phyloP scores from a whole-genome alignment of 345 rosid genomes.

The Arabidopsis arenosa region DNA sequence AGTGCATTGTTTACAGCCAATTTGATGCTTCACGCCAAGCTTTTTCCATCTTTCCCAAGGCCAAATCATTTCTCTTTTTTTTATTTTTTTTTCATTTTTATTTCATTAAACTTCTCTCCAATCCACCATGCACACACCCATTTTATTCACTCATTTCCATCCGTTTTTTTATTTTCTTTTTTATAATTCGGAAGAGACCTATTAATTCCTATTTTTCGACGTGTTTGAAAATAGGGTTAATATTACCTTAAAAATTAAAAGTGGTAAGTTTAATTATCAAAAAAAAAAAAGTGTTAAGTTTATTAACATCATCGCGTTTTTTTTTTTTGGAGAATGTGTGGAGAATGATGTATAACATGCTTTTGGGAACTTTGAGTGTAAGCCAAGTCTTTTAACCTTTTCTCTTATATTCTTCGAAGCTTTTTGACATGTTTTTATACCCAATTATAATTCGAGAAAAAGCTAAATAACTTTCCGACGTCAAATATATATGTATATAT shows the following conservation, averaged over 20 bases:
- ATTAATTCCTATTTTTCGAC: background rate
- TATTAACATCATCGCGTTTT: no score
- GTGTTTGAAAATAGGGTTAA: background rate
- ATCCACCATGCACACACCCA: constrained; percentile 28
- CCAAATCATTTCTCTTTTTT: constrained; percentile 34
- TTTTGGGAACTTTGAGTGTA: constrained; percentile 40
- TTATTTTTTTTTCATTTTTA: background rate
- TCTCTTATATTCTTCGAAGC: constrained; percentile 39
- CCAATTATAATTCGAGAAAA: constrained; percentile 32
- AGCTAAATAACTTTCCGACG: constrained; percentile 39
- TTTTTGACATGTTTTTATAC: constrained; percentile 34
- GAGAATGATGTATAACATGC: constrained; percentile 30
- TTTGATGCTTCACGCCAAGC: constrained; percentile 47
- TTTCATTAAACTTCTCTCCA: constrained; percentile 12
- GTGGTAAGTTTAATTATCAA: background rate
- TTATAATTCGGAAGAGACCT: background rate
- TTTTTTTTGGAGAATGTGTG: constrained; percentile 29
- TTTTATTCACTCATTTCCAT: constrained; percentile 2
- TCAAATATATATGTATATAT: no score
- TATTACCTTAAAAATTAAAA: constrained; percentile 29
- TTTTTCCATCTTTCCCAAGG: constrained; percentile 45
- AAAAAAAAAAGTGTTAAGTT: no score
- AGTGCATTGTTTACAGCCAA: constrained; percentile 34
- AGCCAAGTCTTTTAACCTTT: constrained; percentile 40
- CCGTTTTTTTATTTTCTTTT: background rate